Base-by-base conservation (phyloP, 257 asterid species). In the Rubia yunnanensis region DNA sequence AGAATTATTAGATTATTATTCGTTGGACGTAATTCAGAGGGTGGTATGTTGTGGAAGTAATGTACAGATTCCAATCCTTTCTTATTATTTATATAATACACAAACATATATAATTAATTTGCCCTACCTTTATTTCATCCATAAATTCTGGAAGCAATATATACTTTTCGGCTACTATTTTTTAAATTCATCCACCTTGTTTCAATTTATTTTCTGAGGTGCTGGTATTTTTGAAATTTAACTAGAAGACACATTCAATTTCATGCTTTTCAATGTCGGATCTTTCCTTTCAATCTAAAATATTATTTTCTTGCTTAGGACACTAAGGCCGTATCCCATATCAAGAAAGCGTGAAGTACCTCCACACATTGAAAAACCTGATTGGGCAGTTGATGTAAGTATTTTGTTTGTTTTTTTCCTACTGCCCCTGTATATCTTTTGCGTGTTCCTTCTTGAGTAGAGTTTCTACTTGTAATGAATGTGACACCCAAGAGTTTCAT, bases 371-470 rank as follows among this genome's bases (percentile, higher is more conserved):
- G 97, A 90, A 48, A 85, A 28, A 63, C 99, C 99, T 72, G 99
- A 94, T 72, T 94, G 99, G 99, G 94, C 99, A 61, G 64, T 64
- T 72, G 98, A 90, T 73, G 99, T 90, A 68, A 82, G 95, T 71
- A 74, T 72, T 63, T 63, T 39, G 48, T 38, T 8, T 44, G 13
- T 44, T n/a, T n/a, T n/a, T 44, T 15, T 44, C 8, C 22, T 31
- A 66, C 50, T 70, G 10, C n/a, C 53, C 11, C 13, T 15, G 10
- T 18, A 7, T 27, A 5, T 14, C 60, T 64, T 15, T 17, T 10
- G 38, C 44, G 2, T 26, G 4, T 26, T 27, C 59, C 52, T 17
- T 23, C 59, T 53, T 53, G 31, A 28, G 13, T 13, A 5, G 36
- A 7, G n/a, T 10, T 23, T 9, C 44, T 69, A 2, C 0, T 23